Conservation (phyloP, 2,329 filamentous ascomycete species). For the Capronia americana region DNA sequence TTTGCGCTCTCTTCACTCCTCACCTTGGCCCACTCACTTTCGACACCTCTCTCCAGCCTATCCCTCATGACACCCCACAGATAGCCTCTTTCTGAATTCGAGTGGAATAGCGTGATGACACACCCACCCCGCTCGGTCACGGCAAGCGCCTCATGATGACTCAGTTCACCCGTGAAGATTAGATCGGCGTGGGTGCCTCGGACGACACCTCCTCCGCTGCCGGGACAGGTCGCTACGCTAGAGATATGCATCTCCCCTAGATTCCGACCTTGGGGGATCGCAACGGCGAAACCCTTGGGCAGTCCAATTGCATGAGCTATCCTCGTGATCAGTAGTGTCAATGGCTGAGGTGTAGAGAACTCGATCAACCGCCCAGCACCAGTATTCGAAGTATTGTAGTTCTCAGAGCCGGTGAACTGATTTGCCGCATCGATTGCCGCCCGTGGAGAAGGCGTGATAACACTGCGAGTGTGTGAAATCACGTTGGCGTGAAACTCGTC, state of each 20-base stretch:
- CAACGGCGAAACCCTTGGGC: constrained; percentile 69
- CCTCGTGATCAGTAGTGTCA: constrained; percentile 66
- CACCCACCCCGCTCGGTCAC: constrained; percentile 83
- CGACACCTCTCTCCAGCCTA: constrained; percentile 67
- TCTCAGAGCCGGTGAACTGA: constrained; percentile 41
- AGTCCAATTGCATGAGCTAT: constrained; percentile 69
- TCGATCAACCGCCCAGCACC: constrained; percentile 68
- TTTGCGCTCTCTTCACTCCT: constrained; percentile 51
- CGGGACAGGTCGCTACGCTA: constrained; percentile 85
- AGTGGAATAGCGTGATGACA: constrained; percentile 87
- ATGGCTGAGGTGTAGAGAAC: constrained; percentile 59
- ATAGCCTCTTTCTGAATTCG: constrained; percentile 88
- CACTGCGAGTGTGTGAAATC: constrained; percentile 57
- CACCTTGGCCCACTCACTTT: constrained; percentile 60
- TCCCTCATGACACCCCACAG: constrained; percentile 72
- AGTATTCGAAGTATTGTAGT: constrained; percentile 52
- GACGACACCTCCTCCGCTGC: constrained; percentile 77
- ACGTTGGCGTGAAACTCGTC: constrained; percentile 47
- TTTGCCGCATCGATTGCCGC: constrained; percentile 44
- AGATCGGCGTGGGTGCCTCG: constrained; percentile 66
- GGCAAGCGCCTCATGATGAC: constrained; percentile 87
- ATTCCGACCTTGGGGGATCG: constrained; percentile 65
- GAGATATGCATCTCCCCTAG: constrained; percentile 64
- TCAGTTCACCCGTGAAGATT: constrained; percentile 89
- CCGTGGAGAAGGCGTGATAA: constrained; percentile 58